Evolutionary conservation across 805 yeast genomes (phyloP).

Genomic region (Candida krabiensis): DNA sequence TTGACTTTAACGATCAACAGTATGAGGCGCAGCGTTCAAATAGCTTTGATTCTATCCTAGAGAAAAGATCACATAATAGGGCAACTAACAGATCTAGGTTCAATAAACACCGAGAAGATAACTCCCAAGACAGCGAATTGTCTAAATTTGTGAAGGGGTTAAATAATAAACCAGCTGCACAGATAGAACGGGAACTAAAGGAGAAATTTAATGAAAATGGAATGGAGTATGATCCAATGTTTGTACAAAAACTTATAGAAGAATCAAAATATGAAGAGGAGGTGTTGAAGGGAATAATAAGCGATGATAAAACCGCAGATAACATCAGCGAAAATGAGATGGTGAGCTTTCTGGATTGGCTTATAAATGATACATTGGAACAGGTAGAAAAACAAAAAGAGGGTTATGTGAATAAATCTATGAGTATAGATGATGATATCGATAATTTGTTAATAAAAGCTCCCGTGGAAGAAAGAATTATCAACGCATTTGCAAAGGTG

Average conservation of each 20-base stretch:
- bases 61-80: too few species aligned
- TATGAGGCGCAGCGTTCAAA: background rate
- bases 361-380: conserved; percentile 25
- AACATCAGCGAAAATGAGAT: conserved; percentile 23
- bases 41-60: background rate
- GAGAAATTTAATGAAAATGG: conserved; percentile 25
- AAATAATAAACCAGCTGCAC: conserved; percentile 23
- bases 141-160: background rate
- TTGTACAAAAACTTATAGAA: conserved; percentile 28
- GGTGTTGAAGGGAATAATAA: conserved; percentile 10
- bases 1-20: background rate
- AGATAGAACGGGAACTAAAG: conserved; percentile 27
- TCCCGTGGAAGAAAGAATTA: conserved; percentile 21
- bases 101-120: background rate
- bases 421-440: conserved; percentile 10
- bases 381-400: conserved; percentile 14
- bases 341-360: conserved; percentile 25
- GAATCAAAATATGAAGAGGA: conserved; percentile 24
- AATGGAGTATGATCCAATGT: conserved; percentile 30
- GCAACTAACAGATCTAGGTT: conserved; percentile 1
- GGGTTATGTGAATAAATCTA: conserved; percentile 1
- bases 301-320: conserved; percentile 14
- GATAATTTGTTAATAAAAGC: conserved; percentile 14
- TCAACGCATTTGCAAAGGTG: conserved; percentile 23
- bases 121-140: background rate